phyloP scores from a whole-genome alignment of 2,329 filamentous ascomycete genomes.

The Elsinoe perseae region DNA sequence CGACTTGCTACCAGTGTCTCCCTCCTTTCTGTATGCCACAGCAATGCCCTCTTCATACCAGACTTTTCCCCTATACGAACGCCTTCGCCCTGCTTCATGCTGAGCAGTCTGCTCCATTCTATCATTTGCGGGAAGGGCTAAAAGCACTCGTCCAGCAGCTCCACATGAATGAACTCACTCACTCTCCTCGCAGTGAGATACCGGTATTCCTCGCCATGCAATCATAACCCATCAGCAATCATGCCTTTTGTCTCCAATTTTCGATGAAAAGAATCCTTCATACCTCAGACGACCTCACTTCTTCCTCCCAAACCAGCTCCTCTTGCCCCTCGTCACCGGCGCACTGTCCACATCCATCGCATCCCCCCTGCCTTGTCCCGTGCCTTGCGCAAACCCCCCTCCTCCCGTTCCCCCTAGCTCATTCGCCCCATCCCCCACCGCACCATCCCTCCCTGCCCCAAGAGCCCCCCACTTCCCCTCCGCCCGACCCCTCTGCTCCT shows the following conservation, averaged over 20 bases:
- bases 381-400: background rate
- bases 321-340: conserved; percentile 18
- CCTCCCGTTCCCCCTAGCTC: conserved; percentile 22
- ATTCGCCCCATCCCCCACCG: conserved; percentile 20
- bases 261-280: too few relatives aligned
- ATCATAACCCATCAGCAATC: background rate
- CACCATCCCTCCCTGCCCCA: conserved; percentile 21
- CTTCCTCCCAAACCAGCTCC: conserved; percentile 9
- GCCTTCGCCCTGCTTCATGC: too few relatives aligned
- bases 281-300: background rate
- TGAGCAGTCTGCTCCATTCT: too few relatives aligned
- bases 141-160: too few relatives aligned
- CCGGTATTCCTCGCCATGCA: background rate
- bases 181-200: too few relatives aligned
- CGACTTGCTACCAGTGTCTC: too few relatives aligned
- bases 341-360: conserved; percentile 30
- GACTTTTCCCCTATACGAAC: too few relatives aligned
- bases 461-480: conserved; percentile 19
- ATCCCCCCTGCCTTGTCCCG: conserved; percentile 19
- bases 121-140: too few relatives aligned
- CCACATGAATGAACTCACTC: too few relatives aligned
- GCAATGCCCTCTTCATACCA: too few relatives aligned
- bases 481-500: conserved; percentile 32
- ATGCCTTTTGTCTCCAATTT: background rate
- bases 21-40: too few relatives aligned